Evolutionary conservation across 495 filamentous ascomycete species (phyloP).

Genomic region (Venustampulla echinocandica): DNA sequence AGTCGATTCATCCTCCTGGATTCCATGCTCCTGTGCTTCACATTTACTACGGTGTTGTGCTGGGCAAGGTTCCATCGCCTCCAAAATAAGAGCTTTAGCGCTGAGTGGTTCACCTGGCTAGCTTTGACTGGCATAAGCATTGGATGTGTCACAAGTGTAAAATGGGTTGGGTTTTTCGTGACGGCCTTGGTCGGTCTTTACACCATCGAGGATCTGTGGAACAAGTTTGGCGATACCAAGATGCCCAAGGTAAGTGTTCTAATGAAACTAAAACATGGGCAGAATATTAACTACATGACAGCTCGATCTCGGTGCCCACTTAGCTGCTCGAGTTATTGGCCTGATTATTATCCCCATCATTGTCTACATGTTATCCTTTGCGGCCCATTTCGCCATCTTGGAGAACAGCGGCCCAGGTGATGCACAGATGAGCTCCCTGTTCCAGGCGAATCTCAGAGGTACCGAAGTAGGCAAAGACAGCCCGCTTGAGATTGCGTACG

Average conservation of each 20-base stretch:
- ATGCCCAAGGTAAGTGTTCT: conserved; percentile 72
- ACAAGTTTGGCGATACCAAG: conserved; percentile 89
- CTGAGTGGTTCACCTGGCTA: conserved; percentile 89
- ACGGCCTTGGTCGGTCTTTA: conserved; percentile 93
- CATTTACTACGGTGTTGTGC: conserved; percentile 90
- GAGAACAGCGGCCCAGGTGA: conserved; percentile 94
- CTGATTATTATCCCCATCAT: conserved; percentile 78
- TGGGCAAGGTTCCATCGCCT: conserved; percentile 92
- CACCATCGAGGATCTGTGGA: conserved; percentile 95
- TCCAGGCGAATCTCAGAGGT: conserved; percentile 90
- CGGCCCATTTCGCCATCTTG: conserved; percentile 82
- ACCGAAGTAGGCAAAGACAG: conserved; percentile 91
- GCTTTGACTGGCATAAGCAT: conserved; percentile 87
- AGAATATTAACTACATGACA: conserved; percentile 23
- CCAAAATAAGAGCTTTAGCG: conserved; percentile 72
- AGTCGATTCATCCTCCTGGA: conserved; percentile 95
- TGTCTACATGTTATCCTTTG: conserved; percentile 94
- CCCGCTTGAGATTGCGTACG: conserved; percentile 80
- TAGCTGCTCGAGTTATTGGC: conserved; percentile 72
- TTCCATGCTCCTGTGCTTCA: conserved; percentile 97
- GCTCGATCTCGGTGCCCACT: conserved; percentile 65
- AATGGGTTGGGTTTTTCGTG: conserved; percentile 93
- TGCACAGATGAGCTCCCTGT: conserved; percentile 98
- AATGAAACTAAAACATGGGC: no score
- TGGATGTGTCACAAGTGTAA: conserved; percentile 95